A percentile compares a stretch with the other conserved stretches of the same genome.
phyloP scores from a whole-genome alignment of 306 rosid genomes.

The Ceratonia siliqua region DNA sequence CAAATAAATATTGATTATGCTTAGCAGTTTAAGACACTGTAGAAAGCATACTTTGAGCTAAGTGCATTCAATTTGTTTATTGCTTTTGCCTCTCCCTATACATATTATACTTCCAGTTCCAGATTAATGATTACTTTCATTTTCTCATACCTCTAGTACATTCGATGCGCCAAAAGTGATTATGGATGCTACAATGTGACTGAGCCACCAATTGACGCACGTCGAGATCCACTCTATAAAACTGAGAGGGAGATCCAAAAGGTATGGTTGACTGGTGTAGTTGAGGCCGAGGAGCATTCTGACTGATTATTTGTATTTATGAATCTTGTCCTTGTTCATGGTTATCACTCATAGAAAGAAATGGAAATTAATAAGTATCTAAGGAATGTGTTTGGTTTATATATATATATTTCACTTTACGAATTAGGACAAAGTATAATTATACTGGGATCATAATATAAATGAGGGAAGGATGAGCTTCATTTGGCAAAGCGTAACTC shows the following conservation, averaged over 20 bases:
- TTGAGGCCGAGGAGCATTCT: conserved; percentile 18
- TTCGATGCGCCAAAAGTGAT: conserved; percentile 87
- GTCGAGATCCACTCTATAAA: conserved; percentile 89
- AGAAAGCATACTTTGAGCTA: neutral
- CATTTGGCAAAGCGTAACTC: neutral
- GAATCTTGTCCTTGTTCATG: neutral
- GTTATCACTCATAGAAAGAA: neutral
- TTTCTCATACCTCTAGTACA: conserved; percentile 59
- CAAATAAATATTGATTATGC: neutral
- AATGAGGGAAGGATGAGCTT: neutral
- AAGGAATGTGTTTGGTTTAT: neutral
- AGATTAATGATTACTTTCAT: conserved; percentile 5
- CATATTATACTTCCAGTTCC: neutral
- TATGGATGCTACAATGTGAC: conserved; percentile 79
- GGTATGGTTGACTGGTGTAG: conserved; percentile 46
- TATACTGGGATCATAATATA: neutral
- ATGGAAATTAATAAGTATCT: neutral
- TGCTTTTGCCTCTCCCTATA: neutral
- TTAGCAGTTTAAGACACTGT: neutral
- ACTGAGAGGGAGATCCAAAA: conserved; percentile 70
- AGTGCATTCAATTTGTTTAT: neutral
- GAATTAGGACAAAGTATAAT: neutral
- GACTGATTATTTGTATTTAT: neutral
- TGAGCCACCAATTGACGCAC: conserved; percentile 94
- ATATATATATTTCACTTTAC: neutral